phyloP scores from a whole-genome alignment of 495 filamentous ascomycete species.

The Penicillium verhagenii region DNA sequence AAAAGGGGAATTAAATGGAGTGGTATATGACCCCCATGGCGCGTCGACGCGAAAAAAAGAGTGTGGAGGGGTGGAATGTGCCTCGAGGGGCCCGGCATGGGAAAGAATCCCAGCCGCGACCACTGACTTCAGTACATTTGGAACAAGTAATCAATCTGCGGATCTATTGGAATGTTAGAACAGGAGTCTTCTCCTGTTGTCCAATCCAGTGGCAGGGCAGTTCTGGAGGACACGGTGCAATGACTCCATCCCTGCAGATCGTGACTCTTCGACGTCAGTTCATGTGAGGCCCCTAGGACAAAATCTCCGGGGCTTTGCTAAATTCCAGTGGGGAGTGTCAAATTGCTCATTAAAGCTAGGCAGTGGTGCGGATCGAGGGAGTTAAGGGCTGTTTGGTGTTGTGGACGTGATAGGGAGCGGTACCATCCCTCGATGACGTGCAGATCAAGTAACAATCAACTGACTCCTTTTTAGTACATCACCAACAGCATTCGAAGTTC shows the following conservation, averaged over 20 bases:
- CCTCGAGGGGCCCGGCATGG: conserved; percentile 26
- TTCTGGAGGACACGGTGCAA: not conserved
- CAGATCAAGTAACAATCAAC: not conserved
- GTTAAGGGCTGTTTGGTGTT: not conserved
- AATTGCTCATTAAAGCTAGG: not conserved
- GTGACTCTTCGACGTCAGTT: conserved; percentile 14
- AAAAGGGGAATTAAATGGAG: conserved; percentile 22
- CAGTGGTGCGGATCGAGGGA: not conserved
- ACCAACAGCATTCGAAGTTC: not conserved
- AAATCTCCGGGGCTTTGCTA: conserved; percentile 8
- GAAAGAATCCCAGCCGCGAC: conserved; percentile 26
- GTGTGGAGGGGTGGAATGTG: conserved; percentile 36
- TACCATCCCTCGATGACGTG: conserved; percentile 27
- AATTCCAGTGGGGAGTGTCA: conserved; percentile 4
- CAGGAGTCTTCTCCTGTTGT: not conserved
- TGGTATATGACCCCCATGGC: conserved; percentile 10
- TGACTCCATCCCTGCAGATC: conserved; percentile 19
- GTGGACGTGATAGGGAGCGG: conserved; percentile 3
- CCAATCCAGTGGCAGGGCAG: not conserved
- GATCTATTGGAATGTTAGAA: conserved; percentile 21
- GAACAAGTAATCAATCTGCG: conserved; percentile 1
- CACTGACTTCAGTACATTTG: conserved; percentile 2
- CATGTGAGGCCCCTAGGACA: conserved; percentile 15
- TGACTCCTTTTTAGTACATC: not conserved
- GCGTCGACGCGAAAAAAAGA: conserved; percentile 32